These are phyloP conservation scores for Phytophthora pseudosyringae DNA, from an alignment of 352 stramenopile genomes.

Conservation along the genomic window DNA sequence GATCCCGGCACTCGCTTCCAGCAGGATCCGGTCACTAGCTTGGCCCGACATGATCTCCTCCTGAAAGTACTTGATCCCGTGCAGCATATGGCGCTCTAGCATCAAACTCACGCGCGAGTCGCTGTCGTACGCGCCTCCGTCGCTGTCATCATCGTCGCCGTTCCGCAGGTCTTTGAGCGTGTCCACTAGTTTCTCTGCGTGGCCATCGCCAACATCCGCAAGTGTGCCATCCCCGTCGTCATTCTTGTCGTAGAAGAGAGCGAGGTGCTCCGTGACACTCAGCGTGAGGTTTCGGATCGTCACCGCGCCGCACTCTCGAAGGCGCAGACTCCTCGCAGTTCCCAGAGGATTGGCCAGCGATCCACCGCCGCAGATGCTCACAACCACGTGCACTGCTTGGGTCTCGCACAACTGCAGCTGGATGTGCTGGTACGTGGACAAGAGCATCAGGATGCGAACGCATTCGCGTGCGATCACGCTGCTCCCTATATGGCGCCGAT, in stretches of 20 bases:
- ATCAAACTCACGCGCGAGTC: conserved; percentile 42
- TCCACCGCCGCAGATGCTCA: conserved; percentile 51
- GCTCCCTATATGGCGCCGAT: conserved; percentile 47
- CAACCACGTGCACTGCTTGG: conserved; percentile 64
- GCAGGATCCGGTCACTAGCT: conserved; percentile 50
- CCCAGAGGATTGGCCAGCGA: background rate
- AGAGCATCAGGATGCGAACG: conserved; percentile 53
- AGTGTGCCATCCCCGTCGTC: conserved; percentile 20
- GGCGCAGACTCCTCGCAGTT: conserved; percentile 31
- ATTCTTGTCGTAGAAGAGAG: conserved; percentile 48
- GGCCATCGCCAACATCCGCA: conserved; percentile 1
- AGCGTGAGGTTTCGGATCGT: conserved; percentile 77
- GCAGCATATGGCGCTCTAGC: conserved; percentile 61
- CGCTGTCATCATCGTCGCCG: conserved; percentile 10
- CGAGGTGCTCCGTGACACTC: conserved; percentile 59
- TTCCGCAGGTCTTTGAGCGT: conserved; percentile 11
- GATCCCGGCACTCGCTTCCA: conserved; percentile 65
- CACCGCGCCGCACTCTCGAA: conserved; percentile 62
- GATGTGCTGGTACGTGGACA: conserved; percentile 79
- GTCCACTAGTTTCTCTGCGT: conserved; percentile 12
- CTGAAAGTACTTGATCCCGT: conserved; percentile 66
- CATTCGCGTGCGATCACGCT: conserved; percentile 51
- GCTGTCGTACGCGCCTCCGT: background rate
- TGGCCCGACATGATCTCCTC: conserved; percentile 50
- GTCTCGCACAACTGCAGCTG: conserved; percentile 60